A percentile compares a stretch with the other conserved stretches of the same genome.
Evolutionary conservation across 1,139 yeast genomes (phyloP).

Genomic region (Taiozyma onychis): DNA sequence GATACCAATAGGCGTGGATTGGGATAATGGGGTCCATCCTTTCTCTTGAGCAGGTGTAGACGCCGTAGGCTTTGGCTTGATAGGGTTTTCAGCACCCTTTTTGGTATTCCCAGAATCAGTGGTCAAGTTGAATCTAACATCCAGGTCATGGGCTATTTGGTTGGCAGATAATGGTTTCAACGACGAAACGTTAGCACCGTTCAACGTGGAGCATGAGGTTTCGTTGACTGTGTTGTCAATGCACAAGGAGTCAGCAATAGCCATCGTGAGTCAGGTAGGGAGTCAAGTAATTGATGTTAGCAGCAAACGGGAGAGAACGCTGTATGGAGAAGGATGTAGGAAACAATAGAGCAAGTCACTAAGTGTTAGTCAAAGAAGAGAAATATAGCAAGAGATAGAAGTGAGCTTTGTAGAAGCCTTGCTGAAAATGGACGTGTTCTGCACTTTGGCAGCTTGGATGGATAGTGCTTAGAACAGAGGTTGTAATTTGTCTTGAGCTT

Average conservation of each 20-base stretch:
- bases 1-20: slow-evolving; percentile 19
- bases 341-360: neutral
- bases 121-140: slow-evolving; percentile 1
- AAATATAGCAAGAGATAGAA: neutral
- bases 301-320: neutral
- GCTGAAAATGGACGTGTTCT: neutral
- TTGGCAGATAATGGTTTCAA: slow-evolving; percentile 1
- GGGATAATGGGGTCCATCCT: slow-evolving; percentile 19
- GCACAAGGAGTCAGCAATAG: slow-evolving; percentile 7
- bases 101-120: neutral
- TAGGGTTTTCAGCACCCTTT: neutral
- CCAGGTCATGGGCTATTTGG: neutral
- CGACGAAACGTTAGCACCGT: neutral
- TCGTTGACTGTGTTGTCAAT: slow-evolving; percentile 1
- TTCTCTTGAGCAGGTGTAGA: slow-evolving; percentile 14
- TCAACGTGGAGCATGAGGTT: neutral
- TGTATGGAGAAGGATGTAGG: neutral
- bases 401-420: neutral
- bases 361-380: neutral
- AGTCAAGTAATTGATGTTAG: neutral
- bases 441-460: neutral
- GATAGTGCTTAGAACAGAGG: neutral
- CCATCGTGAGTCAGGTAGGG: slow-evolving; percentile 1
- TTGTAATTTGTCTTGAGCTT: neutral
- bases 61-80: neutral